These are phyloP conservation scores for Penicillium paneum DNA, from an alignment of 2,329 filamentous ascomycete species.

Conservation along the genomic window DNA sequence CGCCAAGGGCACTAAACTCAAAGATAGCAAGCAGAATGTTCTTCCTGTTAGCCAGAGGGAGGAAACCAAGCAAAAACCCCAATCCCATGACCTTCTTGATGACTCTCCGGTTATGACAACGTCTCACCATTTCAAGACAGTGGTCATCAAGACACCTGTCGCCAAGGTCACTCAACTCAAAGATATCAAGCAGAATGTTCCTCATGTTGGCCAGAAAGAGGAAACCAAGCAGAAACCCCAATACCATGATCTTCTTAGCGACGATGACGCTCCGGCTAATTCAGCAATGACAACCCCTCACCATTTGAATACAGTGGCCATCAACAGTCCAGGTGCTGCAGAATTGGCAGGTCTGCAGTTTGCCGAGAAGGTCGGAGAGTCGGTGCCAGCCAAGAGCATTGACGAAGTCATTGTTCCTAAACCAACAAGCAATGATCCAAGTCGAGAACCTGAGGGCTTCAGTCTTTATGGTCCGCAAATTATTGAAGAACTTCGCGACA, in stretches of 20 bases:
- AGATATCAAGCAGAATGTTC: background rate
- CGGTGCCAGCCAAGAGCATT: background rate
- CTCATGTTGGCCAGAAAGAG: background rate
- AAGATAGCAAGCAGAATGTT: background rate
- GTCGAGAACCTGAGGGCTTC: background rate
- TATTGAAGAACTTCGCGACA: background rate
- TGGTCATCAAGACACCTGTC: background rate
- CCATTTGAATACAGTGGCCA: background rate
- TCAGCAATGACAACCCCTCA: too few relatives aligned
- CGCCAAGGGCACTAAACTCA: background rate
- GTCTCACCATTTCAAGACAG: background rate
- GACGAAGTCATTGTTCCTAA: background rate
- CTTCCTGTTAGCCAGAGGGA: background rate
- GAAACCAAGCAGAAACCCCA: background rate
- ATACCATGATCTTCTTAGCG: background rate
- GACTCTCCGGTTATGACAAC: background rate
- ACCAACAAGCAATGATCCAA: background rate
- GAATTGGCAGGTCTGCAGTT: conserved; percentile 1
- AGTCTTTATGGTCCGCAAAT: background rate
- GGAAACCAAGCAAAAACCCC: background rate
- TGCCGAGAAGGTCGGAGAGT: background rate
- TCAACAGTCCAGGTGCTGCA: background rate
- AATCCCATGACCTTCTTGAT: background rate
- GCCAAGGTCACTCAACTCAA: background rate
- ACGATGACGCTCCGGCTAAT: background rate